Percentiles rank a stretch among this genome's conserved stretches.
Conservation (phyloP, 228 moss, liverwort and hornwort genomes). For the Sphagnum magellanicum region DNA sequence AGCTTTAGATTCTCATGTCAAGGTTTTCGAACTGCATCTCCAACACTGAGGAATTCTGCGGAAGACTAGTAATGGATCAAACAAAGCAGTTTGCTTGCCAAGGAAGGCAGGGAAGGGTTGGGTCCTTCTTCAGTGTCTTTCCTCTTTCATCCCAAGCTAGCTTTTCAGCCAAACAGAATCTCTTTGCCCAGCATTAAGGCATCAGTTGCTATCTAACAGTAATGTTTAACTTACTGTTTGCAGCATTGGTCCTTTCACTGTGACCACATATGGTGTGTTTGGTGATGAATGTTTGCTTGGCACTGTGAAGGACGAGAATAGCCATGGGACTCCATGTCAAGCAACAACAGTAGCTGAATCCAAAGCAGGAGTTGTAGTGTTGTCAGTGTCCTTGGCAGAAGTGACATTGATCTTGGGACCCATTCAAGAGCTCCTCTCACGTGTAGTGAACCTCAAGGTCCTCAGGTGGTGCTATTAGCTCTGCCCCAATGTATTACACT, state of each 20-base stretch:
- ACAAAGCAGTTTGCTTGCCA: no score
- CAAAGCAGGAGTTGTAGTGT: constrained; percentile 35
- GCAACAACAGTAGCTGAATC: constrained; percentile 54
- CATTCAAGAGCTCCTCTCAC: constrained; percentile 78
- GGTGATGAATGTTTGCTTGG: constrained; percentile 85
- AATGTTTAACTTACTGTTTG: neutral
- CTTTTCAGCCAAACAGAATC: no score
- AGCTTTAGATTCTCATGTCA: no score
- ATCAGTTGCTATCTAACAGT: no score
- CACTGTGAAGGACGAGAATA: constrained; percentile 34
- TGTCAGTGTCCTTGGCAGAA: constrained; percentile 68
- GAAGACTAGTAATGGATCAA: no score
- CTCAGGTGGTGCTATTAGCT: constrained; percentile 52
- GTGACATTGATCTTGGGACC: constrained; percentile 69
- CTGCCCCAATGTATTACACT: no score
- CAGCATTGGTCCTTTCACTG: constrained; percentile 32
- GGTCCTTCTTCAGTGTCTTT: no score
- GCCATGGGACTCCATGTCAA: constrained; percentile 43
- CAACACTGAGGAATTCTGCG: no score
- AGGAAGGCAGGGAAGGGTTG: no score
- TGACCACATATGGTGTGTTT: constrained; percentile 74
- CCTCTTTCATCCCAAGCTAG: no score
- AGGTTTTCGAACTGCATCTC: no score
- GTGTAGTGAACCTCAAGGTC: constrained; percentile 66
- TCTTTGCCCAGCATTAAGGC: no score